These are phyloP conservation scores for Stromatinia cepivora DNA, from an alignment of 2,329 filamentous ascomycete genomes.

Conservation along the genomic window DNA sequence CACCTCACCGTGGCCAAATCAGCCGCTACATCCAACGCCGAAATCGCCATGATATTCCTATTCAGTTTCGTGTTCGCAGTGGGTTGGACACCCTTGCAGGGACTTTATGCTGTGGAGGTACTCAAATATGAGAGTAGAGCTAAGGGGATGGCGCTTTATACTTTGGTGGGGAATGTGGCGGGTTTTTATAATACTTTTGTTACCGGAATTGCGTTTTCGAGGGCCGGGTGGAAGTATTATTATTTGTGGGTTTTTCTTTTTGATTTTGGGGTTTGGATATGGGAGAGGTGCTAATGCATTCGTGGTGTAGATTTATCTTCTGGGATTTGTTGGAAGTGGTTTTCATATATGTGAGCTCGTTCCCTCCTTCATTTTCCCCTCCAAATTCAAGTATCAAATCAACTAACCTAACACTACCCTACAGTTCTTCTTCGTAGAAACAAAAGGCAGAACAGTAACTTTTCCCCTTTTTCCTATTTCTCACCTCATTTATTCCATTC, in stretches of 20 bases:
- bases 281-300: not conserved
- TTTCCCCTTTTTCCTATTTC: rapidly evolving
- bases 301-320: not conserved
- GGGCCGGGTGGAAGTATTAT: conserved; percentile 20
- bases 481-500: not conserved
- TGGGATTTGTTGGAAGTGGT: conserved; percentile 19
- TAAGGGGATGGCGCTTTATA: conserved; percentile 21
- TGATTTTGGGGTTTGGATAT: not conserved
- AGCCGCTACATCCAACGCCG: conserved; percentile 45
- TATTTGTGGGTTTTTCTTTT: conserved; percentile 9
- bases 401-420: not conserved
- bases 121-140: conserved; percentile 33
- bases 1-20: conserved; percentile 17
- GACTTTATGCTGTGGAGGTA: conserved; percentile 52
- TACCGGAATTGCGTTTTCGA: conserved; percentile 16
- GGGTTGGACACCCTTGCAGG: conserved; percentile 53
- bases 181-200: conserved; percentile 24
- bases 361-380: not conserved
- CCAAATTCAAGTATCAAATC: not conserved
- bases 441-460: conserved; percentile 13
- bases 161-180: conserved; percentile 17
- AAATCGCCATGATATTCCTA: conserved; percentile 54
- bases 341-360: conserved; percentile 12
- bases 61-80: conserved; percentile 55
- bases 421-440: conserved; percentile 24